Conservation (phyloP, 1,284 basidiomycete genomes). For the Austroboletus sp. region DNA sequence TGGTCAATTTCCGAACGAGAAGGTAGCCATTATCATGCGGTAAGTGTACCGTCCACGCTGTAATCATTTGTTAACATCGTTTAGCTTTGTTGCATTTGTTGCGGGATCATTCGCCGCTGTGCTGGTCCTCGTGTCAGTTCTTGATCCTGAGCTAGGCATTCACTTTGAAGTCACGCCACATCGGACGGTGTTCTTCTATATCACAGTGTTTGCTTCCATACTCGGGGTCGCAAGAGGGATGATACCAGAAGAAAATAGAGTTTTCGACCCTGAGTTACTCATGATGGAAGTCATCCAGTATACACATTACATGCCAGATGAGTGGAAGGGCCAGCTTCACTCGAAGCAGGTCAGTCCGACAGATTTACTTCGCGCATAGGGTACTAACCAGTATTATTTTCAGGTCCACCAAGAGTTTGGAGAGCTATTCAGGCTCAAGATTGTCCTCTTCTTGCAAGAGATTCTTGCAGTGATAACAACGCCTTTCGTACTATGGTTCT, state of each 20-base stretch:
- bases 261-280: slow-evolving; percentile 88
- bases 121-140: slow-evolving; percentile 80
- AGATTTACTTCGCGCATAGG: background rate
- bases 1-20: slow-evolving; percentile 94
- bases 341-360: slow-evolving; percentile 62
- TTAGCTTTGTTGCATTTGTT: slow-evolving; percentile 83
- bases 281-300: slow-evolving; percentile 87
- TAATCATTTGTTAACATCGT: background rate
- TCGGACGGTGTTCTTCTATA: slow-evolving; percentile 88
- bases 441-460: slow-evolving; percentile 82
- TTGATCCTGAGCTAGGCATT: slow-evolving; percentile 88
- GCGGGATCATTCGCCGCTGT: slow-evolving; percentile 95
- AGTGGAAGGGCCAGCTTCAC: slow-evolving; percentile 87
- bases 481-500: slow-evolving; percentile 89
- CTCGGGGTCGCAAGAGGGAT: slow-evolving; percentile 88
- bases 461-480: slow-evolving; percentile 87
- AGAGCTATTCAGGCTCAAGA: slow-evolving; percentile 82
- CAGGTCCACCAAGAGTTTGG: slow-evolving; percentile 87
- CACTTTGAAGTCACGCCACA: slow-evolving; percentile 93
- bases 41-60: slow-evolving; percentile 33
- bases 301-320: slow-evolving; percentile 91
- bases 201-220: slow-evolving; percentile 81
- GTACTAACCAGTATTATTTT: background rate
- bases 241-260: slow-evolving; percentile 89
- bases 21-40: slow-evolving; percentile 84